Evolutionary conservation across 371 early-diverging fungal species (phyloP).

Genomic region (Mortierella polycephala): DNA sequence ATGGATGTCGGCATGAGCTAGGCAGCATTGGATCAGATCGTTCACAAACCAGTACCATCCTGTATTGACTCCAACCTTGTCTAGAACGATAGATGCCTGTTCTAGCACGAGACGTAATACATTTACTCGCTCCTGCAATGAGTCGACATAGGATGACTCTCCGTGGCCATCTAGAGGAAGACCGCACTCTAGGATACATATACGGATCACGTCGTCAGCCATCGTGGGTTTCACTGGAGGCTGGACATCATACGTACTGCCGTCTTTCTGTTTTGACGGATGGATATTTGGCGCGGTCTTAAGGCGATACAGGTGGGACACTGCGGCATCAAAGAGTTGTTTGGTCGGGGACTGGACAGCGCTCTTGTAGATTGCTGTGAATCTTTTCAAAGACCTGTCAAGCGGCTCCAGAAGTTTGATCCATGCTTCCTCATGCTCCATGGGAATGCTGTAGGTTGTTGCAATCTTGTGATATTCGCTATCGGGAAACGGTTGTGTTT

Average conservation of each 20-base stretch:
- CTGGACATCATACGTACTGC: no score
- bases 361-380: constrained; percentile 8
- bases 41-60: constrained; percentile 55
- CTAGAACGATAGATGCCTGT: constrained; percentile 11
- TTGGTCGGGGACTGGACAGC: constrained; percentile 39
- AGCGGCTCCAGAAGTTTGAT: constrained; percentile 6
- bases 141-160: constrained; percentile 26
- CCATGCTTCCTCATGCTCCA: constrained; percentile 34
- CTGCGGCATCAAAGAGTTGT: constrained; percentile 52
- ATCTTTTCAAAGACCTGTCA: not conserved
- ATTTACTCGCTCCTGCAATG: constrained; percentile 21
- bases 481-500: not conserved
- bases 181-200: constrained; percentile 34
- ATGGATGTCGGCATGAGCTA: constrained; percentile 4
- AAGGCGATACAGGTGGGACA: constrained; percentile 39
- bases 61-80: not conserved
- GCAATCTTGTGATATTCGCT: not conserved
- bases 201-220: constrained; percentile 12
- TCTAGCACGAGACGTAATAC: constrained; percentile 11
- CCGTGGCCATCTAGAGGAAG: constrained; percentile 24
- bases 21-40: constrained; percentile 31
- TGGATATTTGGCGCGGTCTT: constrained; percentile 1
- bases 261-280: not conserved
- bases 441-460: constrained; percentile 19
- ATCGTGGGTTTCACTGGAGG: not conserved